phyloP scores from a whole-genome alignment of 306 rosid genomes.

The Carpinus fangiana region DNA sequence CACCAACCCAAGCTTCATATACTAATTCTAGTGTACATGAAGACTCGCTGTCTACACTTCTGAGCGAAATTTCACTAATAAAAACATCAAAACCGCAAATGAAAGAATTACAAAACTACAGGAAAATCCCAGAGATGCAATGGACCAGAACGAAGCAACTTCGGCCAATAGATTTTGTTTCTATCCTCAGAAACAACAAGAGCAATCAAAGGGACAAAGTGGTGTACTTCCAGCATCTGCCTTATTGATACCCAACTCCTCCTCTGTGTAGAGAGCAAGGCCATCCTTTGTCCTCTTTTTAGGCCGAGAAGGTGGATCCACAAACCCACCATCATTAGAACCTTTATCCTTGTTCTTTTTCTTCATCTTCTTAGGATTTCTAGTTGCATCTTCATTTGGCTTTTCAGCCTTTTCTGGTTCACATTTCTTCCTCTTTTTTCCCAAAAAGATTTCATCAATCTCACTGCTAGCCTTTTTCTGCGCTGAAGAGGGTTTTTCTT shows the following conservation, averaged over 20 bases:
- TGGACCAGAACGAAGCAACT: background rate
- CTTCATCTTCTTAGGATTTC: constrained; percentile 33
- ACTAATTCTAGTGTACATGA: background rate
- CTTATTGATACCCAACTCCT: constrained; percentile 59
- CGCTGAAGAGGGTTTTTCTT: constrained; percentile 36
- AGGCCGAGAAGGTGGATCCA: constrained; percentile 34
- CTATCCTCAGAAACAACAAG: constrained; percentile 67
- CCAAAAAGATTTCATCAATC: constrained; percentile 76
- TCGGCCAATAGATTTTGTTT: background rate
- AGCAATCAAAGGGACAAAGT: constrained; percentile 85
- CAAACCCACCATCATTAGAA: constrained; percentile 32
- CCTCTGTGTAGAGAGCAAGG: constrained; percentile 58
- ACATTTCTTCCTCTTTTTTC: constrained; percentile 58
- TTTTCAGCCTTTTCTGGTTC: constrained; percentile 24
- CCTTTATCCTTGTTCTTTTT: constrained; percentile 33
- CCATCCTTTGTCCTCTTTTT: constrained; percentile 65
- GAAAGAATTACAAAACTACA: background rate
- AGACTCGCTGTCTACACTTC: background rate
- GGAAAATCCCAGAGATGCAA: background rate
- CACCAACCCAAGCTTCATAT: too few relatives aligned
- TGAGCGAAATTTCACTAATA: background rate
- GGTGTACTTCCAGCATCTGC: constrained; percentile 71
- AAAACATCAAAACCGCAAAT: background rate
- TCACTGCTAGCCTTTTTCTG: constrained; percentile 39
- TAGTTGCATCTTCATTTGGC: constrained; percentile 19